phyloP scores from a whole-genome alignment of 2,329 filamentous ascomycete species.

The Magnaporthiopsis rhizophila region DNA sequence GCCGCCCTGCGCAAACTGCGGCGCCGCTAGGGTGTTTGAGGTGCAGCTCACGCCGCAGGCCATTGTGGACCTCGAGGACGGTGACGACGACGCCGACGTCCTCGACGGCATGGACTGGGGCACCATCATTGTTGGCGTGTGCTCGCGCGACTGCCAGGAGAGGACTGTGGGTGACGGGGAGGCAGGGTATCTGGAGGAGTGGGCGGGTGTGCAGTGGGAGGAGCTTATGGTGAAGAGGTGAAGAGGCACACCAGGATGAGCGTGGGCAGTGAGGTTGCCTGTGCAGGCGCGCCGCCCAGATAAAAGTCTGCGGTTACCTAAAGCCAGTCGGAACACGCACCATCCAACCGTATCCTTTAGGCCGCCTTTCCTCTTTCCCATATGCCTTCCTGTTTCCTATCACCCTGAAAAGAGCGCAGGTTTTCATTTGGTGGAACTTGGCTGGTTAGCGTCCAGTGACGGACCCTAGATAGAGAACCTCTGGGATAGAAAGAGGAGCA shows the following conservation, averaged over 20 bases:
- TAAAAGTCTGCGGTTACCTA: too few species aligned
- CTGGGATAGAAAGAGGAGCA: background rate
- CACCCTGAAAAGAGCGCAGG: too few species aligned
- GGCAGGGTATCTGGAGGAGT: conserved; percentile 83
- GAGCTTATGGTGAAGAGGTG: conserved; percentile 44
- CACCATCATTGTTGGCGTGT: conserved; percentile 81
- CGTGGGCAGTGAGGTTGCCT: too few species aligned
- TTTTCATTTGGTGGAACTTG: too few species aligned
- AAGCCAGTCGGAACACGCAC: too few species aligned
- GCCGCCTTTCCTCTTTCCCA: too few species aligned
- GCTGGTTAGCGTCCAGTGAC: too few species aligned
- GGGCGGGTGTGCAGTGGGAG: conserved; percentile 98
- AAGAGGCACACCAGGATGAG: background rate
- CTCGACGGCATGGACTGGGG: conserved; percentile 97
- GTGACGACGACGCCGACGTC: conserved; percentile 58
- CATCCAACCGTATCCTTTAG: too few species aligned
- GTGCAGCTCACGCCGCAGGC: conserved; percentile 86
- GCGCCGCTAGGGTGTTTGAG: conserved; percentile 72
- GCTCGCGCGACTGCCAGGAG: conserved; percentile 67
- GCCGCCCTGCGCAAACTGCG: conserved; percentile 71
- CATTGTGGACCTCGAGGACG: conserved; percentile 74
- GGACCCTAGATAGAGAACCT: too few species aligned
- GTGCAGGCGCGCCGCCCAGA: too few species aligned
- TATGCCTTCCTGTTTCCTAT: too few species aligned
- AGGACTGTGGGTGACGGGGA: conserved; percentile 49